A percentile compares a stretch with the other conserved stretches of the same genome.
Conservation (phyloP, 331 rosid species). For the Rhamnella rubrinervis region DNA sequence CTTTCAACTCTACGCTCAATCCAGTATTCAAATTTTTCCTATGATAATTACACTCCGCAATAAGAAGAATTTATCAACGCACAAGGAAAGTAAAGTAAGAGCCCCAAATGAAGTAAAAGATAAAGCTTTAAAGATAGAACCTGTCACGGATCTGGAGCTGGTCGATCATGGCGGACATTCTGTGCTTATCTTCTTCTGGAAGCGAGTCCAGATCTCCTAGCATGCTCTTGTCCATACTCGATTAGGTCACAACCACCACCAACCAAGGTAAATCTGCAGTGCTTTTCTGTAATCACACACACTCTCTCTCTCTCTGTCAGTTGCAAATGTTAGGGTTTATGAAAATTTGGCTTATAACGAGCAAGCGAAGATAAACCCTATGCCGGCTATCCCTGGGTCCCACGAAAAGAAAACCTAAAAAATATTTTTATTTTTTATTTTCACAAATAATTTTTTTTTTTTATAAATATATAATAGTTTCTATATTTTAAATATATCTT, state of each 20-base stretch:
- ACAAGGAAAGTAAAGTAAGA: not conserved
- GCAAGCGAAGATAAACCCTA: no score
- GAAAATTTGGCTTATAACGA: no score
- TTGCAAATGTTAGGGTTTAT: no score
- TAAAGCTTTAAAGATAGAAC: slow-evolving; percentile 22
- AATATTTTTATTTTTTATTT: no score
- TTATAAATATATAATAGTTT: no score
- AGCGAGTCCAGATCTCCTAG: slow-evolving; percentile 68
- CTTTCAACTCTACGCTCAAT: not conserved
- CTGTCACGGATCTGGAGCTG: slow-evolving; percentile 92
- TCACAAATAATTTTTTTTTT: no score
- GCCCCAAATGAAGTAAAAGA: not conserved
- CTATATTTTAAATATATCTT: no score
- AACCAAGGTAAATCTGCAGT: not conserved
- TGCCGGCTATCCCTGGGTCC: no score
- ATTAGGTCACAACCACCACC: not conserved
- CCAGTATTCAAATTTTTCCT: no score
- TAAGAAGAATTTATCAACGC: not conserved
- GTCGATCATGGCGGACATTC: slow-evolving; percentile 83
- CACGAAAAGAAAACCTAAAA: no score
- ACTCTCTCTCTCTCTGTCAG: no score
- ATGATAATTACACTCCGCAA: no score
- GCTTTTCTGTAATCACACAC: not conserved
- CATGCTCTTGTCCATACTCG: slow-evolving; percentile 76
- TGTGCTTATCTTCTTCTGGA: slow-evolving; percentile 59